Percentiles rank a stretch among this genome's conserved stretches.
These are phyloP conservation scores for Lachnellula suecica DNA, from an alignment of 2,329 filamentous ascomycete species.

Conservation along the genomic window DNA sequence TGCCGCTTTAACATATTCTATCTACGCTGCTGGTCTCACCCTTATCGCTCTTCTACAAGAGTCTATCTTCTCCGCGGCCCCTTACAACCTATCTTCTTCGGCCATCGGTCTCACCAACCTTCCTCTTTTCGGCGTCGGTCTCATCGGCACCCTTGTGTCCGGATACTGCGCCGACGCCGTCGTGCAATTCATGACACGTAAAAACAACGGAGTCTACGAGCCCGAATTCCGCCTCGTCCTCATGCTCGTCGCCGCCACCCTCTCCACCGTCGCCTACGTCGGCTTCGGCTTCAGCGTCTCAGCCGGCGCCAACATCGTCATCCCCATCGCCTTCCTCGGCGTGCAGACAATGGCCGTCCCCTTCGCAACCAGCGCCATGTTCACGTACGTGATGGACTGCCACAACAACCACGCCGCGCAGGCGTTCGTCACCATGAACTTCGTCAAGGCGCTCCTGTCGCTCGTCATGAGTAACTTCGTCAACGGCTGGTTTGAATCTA, in stretches of 20 bases:
- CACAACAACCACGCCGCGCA: slow-evolving; percentile 39
- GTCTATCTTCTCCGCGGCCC: slow-evolving; percentile 21
- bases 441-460: slow-evolving; percentile 38
- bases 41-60: slow-evolving; percentile 27
- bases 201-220: slow-evolving; percentile 51
- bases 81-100: slow-evolving; percentile 21
- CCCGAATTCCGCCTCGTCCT: slow-evolving; percentile 49
- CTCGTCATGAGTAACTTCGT: slow-evolving; percentile 30
- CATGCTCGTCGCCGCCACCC: slow-evolving; percentile 33
- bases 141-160: slow-evolving; percentile 36
- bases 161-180: slow-evolving; percentile 38
- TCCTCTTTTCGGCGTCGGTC: slow-evolving; percentile 18
- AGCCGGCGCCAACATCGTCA: slow-evolving; percentile 30
- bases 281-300: slow-evolving; percentile 38
- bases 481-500: slow-evolving; percentile 28
- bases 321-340: slow-evolving; percentile 35
- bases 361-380: slow-evolving; percentile 37
- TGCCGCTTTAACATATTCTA: slow-evolving; percentile 22
- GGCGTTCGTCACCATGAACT: slow-evolving; percentile 42
- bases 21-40: slow-evolving; percentile 24
- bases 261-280: slow-evolving; percentile 38
- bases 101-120: slow-evolving; percentile 23
- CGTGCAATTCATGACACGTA: slow-evolving; percentile 44
- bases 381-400: slow-evolving; percentile 42
- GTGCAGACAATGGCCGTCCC: slow-evolving; percentile 37